Evolutionary conservation across 371 early-diverging fungal genomes (phyloP).

Genomic region (Mucor piriformis): DNA sequence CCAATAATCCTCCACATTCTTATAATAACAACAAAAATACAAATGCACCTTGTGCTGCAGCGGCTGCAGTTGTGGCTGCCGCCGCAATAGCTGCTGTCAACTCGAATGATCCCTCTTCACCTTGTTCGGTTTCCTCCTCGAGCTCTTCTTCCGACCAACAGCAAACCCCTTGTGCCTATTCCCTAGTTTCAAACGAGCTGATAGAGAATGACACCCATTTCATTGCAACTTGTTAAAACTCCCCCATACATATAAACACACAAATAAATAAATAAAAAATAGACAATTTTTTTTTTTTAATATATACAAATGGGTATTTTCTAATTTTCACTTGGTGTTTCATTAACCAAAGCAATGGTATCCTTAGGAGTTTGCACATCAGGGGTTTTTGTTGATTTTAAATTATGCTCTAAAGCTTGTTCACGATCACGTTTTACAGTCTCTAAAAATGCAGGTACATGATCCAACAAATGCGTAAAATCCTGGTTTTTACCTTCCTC

Average conservation of each 20-base stretch:
- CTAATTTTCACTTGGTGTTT: neutral
- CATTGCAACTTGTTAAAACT: neutral
- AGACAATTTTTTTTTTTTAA: neutral
- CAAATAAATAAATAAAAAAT: neutral
- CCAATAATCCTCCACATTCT: neutral
- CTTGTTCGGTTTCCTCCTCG: neutral
- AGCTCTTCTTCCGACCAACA: neutral
- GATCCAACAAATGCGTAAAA: slow-evolving; percentile 20
- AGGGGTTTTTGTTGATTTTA: neutral
- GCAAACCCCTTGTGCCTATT: neutral
- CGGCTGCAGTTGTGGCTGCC: slow-evolving; percentile 19
- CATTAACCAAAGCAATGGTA: neutral
- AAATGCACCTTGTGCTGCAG: slow-evolving; percentile 1
- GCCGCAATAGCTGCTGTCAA: slow-evolving; percentile 23
- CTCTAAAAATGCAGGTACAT: slow-evolving; percentile 26
- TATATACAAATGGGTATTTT: neutral
- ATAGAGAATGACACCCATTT: neutral
- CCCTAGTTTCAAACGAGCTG: neutral
- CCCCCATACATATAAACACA: neutral
- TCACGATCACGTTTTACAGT: slow-evolving; percentile 26
- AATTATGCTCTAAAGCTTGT: slow-evolving; percentile 24
- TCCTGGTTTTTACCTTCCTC: slow-evolving; percentile 5
- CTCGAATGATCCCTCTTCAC: neutral
- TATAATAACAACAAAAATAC: neutral
- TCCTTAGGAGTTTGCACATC: neutral